These are phyloP conservation scores for Lipomyces kockii DNA, from an alignment of 805 yeast species.

Conservation along the genomic window DNA sequence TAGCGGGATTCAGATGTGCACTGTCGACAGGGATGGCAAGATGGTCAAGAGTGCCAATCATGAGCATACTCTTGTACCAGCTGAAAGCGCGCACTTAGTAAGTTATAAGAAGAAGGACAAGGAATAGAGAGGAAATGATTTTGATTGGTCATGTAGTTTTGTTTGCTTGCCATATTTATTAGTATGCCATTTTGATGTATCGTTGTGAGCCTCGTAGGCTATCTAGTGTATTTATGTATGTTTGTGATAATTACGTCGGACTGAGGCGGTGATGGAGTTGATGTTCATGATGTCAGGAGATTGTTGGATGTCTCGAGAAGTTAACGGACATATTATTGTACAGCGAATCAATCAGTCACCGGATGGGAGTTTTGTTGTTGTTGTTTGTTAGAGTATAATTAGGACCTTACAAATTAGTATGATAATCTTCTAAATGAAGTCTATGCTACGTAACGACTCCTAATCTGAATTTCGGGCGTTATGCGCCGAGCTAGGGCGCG, in stretches of 20 bases:
- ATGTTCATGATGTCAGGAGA: background rate
- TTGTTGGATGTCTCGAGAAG: background rate
- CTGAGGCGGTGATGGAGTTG: background rate
- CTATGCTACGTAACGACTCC: too few species aligned
- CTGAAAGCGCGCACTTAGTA: conserved; percentile 45
- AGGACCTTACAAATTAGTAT: too few species aligned
- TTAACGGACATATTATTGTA: too few species aligned
- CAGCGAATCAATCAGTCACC: too few species aligned
- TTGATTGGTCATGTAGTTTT: background rate
- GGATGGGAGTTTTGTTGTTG: too few species aligned
- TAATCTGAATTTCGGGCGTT: too few species aligned
- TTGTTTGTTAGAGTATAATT: too few species aligned
- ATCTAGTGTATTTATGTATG: background rate
- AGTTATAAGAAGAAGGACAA: conserved; percentile 42
- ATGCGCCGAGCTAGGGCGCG: too few species aligned
- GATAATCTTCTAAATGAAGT: too few species aligned
- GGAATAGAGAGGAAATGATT: conserved; percentile 13
- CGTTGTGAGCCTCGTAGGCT: background rate
- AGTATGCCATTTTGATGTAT: background rate
- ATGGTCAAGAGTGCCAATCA: conserved; percentile 40
- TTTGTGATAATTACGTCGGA: background rate
- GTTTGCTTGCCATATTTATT: background rate
- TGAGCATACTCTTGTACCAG: conserved; percentile 46
- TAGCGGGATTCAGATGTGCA: conserved; percentile 60
- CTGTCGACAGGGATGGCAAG: conserved; percentile 39